A percentile compares a stretch with the other conserved stretches of the same genome.
Conservation (phyloP, 2,329 filamentous ascomycete genomes). For the Aureobasidium uvarum region DNA sequence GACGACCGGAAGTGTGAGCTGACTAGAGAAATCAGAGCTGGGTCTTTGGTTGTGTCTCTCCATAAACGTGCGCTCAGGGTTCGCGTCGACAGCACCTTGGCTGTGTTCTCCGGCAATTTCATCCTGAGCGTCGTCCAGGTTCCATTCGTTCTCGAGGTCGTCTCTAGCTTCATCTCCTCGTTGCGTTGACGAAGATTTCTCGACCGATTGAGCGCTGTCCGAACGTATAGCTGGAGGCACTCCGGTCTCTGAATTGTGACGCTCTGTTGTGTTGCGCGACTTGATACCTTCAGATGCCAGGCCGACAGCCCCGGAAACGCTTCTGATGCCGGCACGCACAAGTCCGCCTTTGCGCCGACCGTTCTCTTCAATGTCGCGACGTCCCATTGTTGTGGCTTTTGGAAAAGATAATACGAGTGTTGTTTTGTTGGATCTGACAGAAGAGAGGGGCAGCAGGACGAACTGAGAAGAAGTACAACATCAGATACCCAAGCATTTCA, state of each 20-base stretch:
- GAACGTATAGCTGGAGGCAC: neutral
- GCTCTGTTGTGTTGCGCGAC: neutral
- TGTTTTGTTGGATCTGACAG: neutral
- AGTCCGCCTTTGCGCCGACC: slow-evolving; percentile 10
- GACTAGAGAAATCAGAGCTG: too few relatives aligned
- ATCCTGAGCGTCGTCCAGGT: slow-evolving; percentile 16
- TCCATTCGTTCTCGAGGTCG: slow-evolving; percentile 13
- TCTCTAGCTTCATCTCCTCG: neutral
- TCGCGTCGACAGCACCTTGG: neutral
- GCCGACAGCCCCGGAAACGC: slow-evolving; percentile 8
- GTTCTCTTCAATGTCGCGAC: slow-evolving; percentile 2
- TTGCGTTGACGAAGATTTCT: neutral
- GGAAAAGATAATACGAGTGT: neutral
- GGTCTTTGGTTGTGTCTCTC: neutral
- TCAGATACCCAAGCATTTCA: neutral
- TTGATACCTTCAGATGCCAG: slow-evolving; percentile 15
- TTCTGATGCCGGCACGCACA: slow-evolving; percentile 6
- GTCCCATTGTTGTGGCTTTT: neutral
- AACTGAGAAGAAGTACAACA: neutral
- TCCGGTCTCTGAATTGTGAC: neutral
- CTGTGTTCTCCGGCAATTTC: neutral
- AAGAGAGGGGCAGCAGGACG: neutral
- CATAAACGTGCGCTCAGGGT: neutral
- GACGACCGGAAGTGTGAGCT: neutral
- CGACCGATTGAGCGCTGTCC: neutral